Percentiles rank a stretch among this genome's conserved stretches.
Conservation (phyloP, 805 yeast genomes). For the Suhomyces tanzawaensis region DNA sequence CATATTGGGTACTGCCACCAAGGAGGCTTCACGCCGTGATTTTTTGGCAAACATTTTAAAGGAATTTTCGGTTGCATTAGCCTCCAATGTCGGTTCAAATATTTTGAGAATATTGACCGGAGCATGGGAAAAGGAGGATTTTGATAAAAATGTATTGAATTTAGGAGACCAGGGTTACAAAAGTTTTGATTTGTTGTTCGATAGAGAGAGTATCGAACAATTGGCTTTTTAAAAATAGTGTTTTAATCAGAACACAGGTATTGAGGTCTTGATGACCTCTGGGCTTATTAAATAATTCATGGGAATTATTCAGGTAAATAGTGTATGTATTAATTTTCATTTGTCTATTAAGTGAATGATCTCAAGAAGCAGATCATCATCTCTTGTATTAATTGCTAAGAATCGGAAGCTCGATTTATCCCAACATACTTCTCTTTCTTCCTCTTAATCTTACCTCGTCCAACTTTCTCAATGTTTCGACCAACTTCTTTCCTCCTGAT, state of each 20-base stretch:
- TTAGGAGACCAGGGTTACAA: constrained; percentile 11
- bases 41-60: constrained; percentile 1
- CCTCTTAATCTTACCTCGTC: constrained; percentile 90
- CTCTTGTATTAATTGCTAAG: too few species aligned
- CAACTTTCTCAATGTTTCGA: constrained; percentile 61
- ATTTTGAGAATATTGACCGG: constrained; percentile 5
- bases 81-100: constrained; percentile 11
- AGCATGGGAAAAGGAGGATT: constrained; percentile 11
- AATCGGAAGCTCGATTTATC: too few species aligned
- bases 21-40: constrained; percentile 3
- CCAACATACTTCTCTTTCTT: constrained; percentile 92
- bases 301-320: too few species aligned
- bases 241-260: too few species aligned
- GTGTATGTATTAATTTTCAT: too few species aligned
- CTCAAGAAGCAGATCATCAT: too few species aligned
- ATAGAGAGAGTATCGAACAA: constrained; percentile 9
- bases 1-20: constrained; percentile 7
- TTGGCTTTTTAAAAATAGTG: constrained; percentile 10
- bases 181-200: constrained; percentile 12
- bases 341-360: too few species aligned
- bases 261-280: too few species aligned
- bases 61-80: constrained; percentile 2
- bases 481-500: constrained; percentile 39
- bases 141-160: constrained; percentile 2
- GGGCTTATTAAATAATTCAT: too few species aligned